Evolutionary conservation across 2,329 filamentous ascomycete genomes (phyloP), one percentile per base, ranked within the genome.

Genomic region (Colletotrichum tofieldiae): DNA sequence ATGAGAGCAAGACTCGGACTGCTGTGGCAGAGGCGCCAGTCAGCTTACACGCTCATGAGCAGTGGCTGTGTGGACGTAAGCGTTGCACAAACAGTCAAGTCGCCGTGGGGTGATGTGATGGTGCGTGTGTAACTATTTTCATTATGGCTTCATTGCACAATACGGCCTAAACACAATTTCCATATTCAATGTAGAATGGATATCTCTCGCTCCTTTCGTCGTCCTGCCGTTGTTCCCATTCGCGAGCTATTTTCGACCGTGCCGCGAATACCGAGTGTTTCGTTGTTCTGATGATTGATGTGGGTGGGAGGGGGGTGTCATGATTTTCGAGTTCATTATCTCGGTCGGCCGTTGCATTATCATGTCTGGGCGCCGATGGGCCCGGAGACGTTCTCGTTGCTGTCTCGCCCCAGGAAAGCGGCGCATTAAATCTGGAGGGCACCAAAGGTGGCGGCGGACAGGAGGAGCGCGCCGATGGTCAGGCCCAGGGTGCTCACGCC

Each of bases 391-490:
- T n/a, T 14, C 20, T 60, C 39, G 29, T 60, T 8, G 39, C 56
- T n/a, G 29, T 5, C 23, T 9, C 3, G 14, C 2, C 6, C 18
- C 4, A 5, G 12, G 16, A 26, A 5, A 5, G 47, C 23, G 23
- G 2, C 6, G 59, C 73, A 16, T 58, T 45, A 73, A 12, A 73
- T 71, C 64, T 73, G 71, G 12, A 73, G 68, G 37, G 64, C 75
- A 11, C 72, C 77, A 5, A 77, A 78, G 61, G 72, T 64, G 11
- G 55, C 59, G 1, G 81, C 81, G 5, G 81, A 82, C 69, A 84
- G 76, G 35, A 84, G 77, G 63, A 84, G 74, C 6, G 80, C 81
- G 2, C 81, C 81, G 4, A 84, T 76, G 3, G 79, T 78, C 16
- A 83, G 63, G 1, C 82, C 82, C 0, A 81, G 49, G 5, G 76